A percentile compares a stretch with the other conserved stretches of the same genome.
phyloP scores from a whole-genome alignment of 2,329 filamentous ascomycete genomes.

The Reticulascus tulasneorum region DNA sequence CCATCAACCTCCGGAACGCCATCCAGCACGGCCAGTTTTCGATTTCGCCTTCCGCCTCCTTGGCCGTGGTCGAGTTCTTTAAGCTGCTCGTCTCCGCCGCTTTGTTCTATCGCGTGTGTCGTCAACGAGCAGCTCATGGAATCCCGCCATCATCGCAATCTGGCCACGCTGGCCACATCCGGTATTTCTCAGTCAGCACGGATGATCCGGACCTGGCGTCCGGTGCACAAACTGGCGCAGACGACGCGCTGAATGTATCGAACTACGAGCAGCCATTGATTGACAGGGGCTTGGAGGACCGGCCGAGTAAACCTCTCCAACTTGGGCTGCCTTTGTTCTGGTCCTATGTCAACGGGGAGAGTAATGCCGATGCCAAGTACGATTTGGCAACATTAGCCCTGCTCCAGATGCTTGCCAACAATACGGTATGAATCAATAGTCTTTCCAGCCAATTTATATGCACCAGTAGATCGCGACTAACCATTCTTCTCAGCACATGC shows the following conservation, averaged over 20 bases:
- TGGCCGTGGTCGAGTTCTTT: constrained; percentile 24
- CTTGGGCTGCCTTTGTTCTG: constrained; percentile 10
- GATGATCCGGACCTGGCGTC: constrained; percentile 8
- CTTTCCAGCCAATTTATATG: not conserved
- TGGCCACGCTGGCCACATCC: constrained; percentile 1
- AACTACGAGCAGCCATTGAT: not conserved
- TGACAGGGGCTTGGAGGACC: not conserved
- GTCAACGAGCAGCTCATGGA: constrained; percentile 6
- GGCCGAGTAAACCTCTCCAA: not conserved
- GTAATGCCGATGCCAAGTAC: constrained; percentile 20
- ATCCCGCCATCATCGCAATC: constrained; percentile 5
- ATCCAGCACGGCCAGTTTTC: constrained; percentile 20
- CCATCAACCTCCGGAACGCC: constrained; percentile 24
- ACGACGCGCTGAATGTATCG: too few relatives aligned
- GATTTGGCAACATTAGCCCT: constrained; percentile 24
- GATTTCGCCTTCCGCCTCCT: constrained; percentile 24
- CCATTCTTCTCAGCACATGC: constrained; percentile 20
- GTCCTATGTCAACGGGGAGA: constrained; percentile 15
- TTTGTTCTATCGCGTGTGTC: constrained; percentile 20
- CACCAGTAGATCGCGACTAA: not conserved
- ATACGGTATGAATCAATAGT: constrained; percentile 16
- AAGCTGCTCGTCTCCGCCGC: constrained; percentile 23
- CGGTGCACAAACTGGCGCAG: too few relatives aligned
- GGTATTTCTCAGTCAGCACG: constrained; percentile 7
- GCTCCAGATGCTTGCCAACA: constrained; percentile 28